Evolutionary conservation across 140 eudicot genomes (phyloP).

Genomic region (Erigeron philadelphicus): DNA sequence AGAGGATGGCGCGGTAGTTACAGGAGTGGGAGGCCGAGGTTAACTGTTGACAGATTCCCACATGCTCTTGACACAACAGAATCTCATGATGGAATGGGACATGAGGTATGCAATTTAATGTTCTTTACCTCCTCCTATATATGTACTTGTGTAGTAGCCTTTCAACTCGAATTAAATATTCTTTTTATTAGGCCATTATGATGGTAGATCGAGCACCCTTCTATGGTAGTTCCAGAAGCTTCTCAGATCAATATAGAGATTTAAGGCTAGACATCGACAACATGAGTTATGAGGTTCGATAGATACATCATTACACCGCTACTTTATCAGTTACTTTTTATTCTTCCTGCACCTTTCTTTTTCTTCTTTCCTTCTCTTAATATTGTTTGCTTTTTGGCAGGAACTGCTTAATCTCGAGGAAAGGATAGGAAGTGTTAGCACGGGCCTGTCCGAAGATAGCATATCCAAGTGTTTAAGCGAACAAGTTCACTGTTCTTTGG

Average conservation of each 20-base stretch:
- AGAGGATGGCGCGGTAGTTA: conserved; percentile 48
- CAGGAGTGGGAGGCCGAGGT: conserved; percentile 47
- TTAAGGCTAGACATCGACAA: conserved; percentile 55
- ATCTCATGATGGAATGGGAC: conserved; percentile 36
- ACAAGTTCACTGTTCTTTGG: conserved; percentile 18
- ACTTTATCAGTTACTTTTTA: background rate
- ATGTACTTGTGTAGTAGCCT: background rate
- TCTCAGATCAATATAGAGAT: conserved; percentile 49
- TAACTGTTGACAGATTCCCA: conserved; percentile 34
- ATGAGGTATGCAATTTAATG: conserved; percentile 33
- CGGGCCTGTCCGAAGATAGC: conserved; percentile 50
- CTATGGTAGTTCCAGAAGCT: conserved; percentile 37
- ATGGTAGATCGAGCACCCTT: conserved; percentile 43
- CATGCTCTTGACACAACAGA: conserved; percentile 32
- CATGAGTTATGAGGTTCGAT: conserved; percentile 57
- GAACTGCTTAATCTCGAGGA: conserved; percentile 60
- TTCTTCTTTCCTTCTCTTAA: background rate
- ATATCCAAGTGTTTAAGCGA: conserved; percentile 41
- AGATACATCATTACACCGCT: background rate
- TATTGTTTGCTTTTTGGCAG: conserved; percentile 26
- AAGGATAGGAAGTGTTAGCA: conserved; percentile 54
- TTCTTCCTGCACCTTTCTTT: background rate
- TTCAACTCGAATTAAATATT: conserved; percentile 1
- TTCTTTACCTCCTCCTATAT: conserved; percentile 2
- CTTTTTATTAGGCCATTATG: conserved; percentile 26